Base-by-base conservation (phyloP, 208 protist genomes). In the Leptomonas seymouri region DNA sequence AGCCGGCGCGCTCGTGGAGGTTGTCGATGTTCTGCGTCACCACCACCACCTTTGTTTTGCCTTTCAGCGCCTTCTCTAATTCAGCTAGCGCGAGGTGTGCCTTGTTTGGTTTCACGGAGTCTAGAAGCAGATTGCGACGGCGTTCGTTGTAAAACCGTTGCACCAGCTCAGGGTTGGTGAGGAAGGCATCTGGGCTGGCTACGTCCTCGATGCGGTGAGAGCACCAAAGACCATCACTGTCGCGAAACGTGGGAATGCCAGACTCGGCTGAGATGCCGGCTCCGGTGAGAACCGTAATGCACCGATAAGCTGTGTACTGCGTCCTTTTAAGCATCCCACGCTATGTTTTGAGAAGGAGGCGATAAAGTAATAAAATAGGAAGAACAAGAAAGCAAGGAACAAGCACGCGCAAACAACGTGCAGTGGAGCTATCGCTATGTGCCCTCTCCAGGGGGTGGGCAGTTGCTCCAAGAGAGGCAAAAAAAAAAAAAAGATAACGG, bases 1-100 rank as follows among this genome's bases (percentile, higher is more conserved):
- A 86, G 3, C 90, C 85, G 5, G 85, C 90, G 1, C 85, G 77
- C 67, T 92, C 86, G 54, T 95, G 90, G 25, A 93, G 70, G 55
- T 93, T 74, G 74, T 95, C 90, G 49, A 93, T 71, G 64, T 93
- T 95, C 56, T 95, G 90, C 15, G 90, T 93, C 8, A 95, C 69
- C 12, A 95, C 16, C 4, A 70, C 56, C 3, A 95, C 85, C 14
- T 60, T 62, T 1, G 60, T 39, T 27, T 50, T 60, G 4, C 73
- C 70, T n/a, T 20, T 15, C 30, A 85, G 81, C 51, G 83, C 69
- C 27, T 66, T 67, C 56, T 93, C 76, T 21, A 93, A 68, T 23
- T 45, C 53, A 1, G 87, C 84, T 2, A 95, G 51, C 0, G 85
- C 85, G 2, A 55, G 28, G 67, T 93, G 85, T 14, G 85, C 84